These are phyloP conservation scores for Fusarium domesticum DNA, from an alignment of 2,329 filamentous ascomycete species.

Conservation along the genomic window DNA sequence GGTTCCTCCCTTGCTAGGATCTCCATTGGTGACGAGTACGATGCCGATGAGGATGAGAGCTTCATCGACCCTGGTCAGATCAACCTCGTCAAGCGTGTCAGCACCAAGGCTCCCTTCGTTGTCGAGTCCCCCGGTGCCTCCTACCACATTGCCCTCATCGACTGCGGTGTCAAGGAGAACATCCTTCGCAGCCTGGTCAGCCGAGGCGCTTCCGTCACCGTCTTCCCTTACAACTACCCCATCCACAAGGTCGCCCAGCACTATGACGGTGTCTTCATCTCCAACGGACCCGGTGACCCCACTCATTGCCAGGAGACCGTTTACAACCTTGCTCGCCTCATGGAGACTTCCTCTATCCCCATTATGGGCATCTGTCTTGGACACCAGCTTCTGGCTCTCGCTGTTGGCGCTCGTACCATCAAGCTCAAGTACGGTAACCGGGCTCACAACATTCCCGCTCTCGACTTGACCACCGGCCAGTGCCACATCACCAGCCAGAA, in stretches of 20 bases:
- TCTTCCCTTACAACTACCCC: constrained; percentile 94
- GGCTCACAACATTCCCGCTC: constrained; percentile 94
- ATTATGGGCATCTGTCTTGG: constrained; percentile 98
- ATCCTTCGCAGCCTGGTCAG: constrained; percentile 91
- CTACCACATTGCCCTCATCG: constrained; percentile 89
- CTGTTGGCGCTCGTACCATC: constrained; percentile 82
- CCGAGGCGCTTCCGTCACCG: constrained; percentile 87
- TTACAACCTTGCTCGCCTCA: constrained; percentile 85
- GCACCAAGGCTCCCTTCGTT: constrained; percentile 97
- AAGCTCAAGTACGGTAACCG: constrained; percentile 99
- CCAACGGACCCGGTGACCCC: constrained; percentile 96
- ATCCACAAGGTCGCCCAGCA: constrained; percentile 98
- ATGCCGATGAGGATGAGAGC: constrained; percentile 95
- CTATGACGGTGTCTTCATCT: constrained; percentile 98
- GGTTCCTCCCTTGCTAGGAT: constrained; percentile 95
- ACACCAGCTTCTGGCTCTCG: constrained; percentile 91
- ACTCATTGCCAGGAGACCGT: constrained; percentile 95
- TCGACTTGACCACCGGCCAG: constrained; percentile 91
- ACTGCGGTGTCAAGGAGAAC: constrained; percentile 99
- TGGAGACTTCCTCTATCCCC: constrained; percentile 85
- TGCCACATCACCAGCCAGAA: constrained; percentile 99
- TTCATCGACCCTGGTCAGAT: constrained; percentile 94
- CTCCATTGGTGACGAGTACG: constrained; percentile 94
- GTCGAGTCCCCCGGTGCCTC: constrained; percentile 79
- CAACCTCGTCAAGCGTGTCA: constrained; percentile 93